Evolutionary conservation across 306 rosid species (phyloP).

Genomic region (Begonia masoniana): DNA sequence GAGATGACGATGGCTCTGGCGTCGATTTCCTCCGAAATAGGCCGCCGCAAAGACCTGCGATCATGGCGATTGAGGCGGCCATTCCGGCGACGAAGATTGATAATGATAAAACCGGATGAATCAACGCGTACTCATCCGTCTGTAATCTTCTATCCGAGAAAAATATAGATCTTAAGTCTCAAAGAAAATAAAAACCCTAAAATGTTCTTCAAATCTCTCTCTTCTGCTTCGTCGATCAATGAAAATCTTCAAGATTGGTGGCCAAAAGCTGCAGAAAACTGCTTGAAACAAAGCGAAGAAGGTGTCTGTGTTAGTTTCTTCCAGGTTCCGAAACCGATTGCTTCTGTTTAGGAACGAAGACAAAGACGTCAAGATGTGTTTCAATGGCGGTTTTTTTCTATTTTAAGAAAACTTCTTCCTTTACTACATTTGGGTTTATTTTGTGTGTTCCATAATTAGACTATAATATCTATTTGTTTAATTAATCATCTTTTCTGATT

Average conservation of each 20-base stretch:
- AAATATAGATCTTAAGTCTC: too few relatives aligned
- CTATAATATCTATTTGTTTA: too few relatives aligned
- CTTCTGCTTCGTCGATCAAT: too few relatives aligned
- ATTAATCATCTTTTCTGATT: too few relatives aligned
- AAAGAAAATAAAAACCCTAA: background rate
- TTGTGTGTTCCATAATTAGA: too few relatives aligned
- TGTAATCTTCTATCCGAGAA: conserved; percentile 33
- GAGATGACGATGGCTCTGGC: conserved; percentile 6
- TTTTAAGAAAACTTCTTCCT: too few relatives aligned
- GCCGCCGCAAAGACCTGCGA: conserved; percentile 36
- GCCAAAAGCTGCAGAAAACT: too few relatives aligned
- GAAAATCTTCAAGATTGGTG: too few relatives aligned
- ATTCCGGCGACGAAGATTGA: conserved; percentile 29
- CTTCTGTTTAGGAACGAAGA: conserved; percentile 37
- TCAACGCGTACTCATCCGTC: conserved; percentile 19
- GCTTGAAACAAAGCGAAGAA: too few relatives aligned
- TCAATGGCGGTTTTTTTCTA: too few relatives aligned
- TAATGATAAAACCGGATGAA: conserved; percentile 29
- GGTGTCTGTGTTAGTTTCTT: background rate
- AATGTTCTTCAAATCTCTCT: background rate
- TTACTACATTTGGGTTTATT: too few relatives aligned
- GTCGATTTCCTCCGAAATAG: conserved; percentile 19
- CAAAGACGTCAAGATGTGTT: too few relatives aligned
- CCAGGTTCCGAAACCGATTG: conserved; percentile 24
- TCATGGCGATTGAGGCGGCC: conserved; percentile 42